Conservation (phyloP, 306 rosid genomes). For the Mucuna pruriens region DNA sequence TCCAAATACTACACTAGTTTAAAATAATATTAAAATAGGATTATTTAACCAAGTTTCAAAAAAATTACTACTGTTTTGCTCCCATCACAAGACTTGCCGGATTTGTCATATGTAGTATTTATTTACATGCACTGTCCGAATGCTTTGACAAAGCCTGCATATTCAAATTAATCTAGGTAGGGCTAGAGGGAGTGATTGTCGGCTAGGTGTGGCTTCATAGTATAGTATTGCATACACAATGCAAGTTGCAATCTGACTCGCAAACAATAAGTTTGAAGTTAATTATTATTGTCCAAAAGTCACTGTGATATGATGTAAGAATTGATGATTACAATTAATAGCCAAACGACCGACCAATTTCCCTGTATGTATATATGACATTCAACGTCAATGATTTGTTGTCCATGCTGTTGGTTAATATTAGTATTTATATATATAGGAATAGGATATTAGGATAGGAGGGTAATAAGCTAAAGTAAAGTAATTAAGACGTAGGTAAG, state of each 20-base stretch:
- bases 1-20: background rate
- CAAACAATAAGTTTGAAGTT: background rate
- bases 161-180: background rate
- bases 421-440: background rate
- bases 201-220: background rate
- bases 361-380: background rate
- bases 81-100: background rate
- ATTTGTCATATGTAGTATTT: background rate
- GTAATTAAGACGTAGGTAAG: background rate
- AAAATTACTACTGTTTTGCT: background rate
- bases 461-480: slow-evolving; percentile 13
- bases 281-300: slow-evolving; percentile 13
- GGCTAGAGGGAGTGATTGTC: background rate
- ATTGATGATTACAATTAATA: slow-evolving; percentile 16
- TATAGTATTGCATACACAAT: background rate
- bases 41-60: background rate
- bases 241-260: background rate
- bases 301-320: slow-evolving; percentile 12
- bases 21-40: too few species aligned
- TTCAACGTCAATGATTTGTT: slow-evolving; percentile 21
- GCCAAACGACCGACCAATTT: slow-evolving; percentile 36
- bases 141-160: background rate
- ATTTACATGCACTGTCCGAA: background rate
- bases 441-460: too few species aligned
- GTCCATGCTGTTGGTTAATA: background rate